phyloP scores from a whole-genome alignment of 768 basidiomycete genomes.

The Macrolepiota dolichaula region DNA sequence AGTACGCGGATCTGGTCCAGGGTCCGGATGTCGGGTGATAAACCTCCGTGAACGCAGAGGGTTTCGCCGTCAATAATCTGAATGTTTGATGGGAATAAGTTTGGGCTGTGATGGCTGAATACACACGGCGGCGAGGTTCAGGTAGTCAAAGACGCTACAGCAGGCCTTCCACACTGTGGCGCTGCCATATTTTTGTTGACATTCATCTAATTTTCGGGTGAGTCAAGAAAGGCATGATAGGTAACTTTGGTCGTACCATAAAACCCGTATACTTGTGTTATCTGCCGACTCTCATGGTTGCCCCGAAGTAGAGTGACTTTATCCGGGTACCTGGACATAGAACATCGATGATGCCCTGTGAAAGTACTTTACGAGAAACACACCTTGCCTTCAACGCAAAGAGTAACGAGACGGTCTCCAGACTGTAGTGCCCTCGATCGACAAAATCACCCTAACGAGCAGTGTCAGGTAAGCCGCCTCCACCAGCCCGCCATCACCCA shows the following conservation, averaged over 20 bases:
- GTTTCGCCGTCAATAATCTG: slow-evolving; percentile 94
- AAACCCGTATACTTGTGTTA: slow-evolving; percentile 98
- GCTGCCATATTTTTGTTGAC: slow-evolving; percentile 96
- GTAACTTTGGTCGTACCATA: slow-evolving; percentile 61
- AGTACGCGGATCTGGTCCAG: slow-evolving; percentile 92
- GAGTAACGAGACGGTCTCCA: slow-evolving; percentile 90
- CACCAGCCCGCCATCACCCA: slow-evolving; percentile 15
- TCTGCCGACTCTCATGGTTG: slow-evolving; percentile 96
- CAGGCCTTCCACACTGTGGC: slow-evolving; percentile 97
- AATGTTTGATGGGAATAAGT: neutral
- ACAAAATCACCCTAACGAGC: slow-evolving; percentile 88
- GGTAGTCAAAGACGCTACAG: slow-evolving; percentile 93
- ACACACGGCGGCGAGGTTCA: slow-evolving; percentile 90
- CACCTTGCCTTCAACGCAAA: slow-evolving; percentile 88
- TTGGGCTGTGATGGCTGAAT: neutral
- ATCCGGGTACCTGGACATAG: slow-evolving; percentile 74
- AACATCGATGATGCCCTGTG: slow-evolving; percentile 6
- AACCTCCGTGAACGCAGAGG: slow-evolving; percentile 92
- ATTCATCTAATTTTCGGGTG: slow-evolving; percentile 64
- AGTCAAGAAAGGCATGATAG: neutral
- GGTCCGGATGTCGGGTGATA: slow-evolving; percentile 94
- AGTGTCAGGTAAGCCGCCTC: slow-evolving; percentile 22
- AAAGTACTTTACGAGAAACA: neutral
- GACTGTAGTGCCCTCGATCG: slow-evolving; percentile 92
- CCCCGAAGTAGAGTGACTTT: slow-evolving; percentile 88